Conservation (phyloP, 2,329 filamentous ascomycete genomes). For the Botryotinia globosa region DNA sequence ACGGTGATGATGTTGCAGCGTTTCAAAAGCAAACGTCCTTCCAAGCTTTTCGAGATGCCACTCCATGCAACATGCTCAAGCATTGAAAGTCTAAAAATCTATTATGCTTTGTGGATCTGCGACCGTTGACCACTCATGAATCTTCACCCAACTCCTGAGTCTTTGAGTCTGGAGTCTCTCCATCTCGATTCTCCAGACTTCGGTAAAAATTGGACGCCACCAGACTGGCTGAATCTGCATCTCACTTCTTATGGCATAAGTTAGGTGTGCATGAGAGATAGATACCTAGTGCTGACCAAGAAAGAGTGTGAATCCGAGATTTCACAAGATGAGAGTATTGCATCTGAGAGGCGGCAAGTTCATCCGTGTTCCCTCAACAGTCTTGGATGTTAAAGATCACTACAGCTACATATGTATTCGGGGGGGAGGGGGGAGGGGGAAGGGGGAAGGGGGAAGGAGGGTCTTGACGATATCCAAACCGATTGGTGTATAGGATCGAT, state of each 20-base stretch:
- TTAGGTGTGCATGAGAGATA: slow-evolving; percentile 2
- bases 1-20: background rate
- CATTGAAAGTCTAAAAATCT: background rate
- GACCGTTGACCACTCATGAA: slow-evolving; percentile 4
- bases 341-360: slow-evolving; percentile 1
- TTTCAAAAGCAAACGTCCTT: slow-evolving; percentile 15
- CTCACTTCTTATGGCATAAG: slow-evolving; percentile 6
- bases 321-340: background rate
- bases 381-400: slow-evolving; percentile 1
- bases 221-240: slow-evolving; percentile 17
- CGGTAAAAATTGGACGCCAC: background rate
- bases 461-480: background rate
- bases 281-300: slow-evolving; percentile 3
- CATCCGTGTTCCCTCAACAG: slow-evolving; percentile 1
- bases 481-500: background rate
- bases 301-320: background rate
- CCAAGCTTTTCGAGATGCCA: background rate
- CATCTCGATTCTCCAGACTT: slow-evolving; percentile 16
- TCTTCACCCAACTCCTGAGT: background rate
- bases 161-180: background rate
- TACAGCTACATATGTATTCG: background rate
- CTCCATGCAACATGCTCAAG: background rate
- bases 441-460: too few relatives aligned
- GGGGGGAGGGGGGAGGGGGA: background rate
- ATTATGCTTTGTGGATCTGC: slow-evolving; percentile 1